Conservation (phyloP, 768 basidiomycete species). For the Saitozyma podzolica region DNA sequence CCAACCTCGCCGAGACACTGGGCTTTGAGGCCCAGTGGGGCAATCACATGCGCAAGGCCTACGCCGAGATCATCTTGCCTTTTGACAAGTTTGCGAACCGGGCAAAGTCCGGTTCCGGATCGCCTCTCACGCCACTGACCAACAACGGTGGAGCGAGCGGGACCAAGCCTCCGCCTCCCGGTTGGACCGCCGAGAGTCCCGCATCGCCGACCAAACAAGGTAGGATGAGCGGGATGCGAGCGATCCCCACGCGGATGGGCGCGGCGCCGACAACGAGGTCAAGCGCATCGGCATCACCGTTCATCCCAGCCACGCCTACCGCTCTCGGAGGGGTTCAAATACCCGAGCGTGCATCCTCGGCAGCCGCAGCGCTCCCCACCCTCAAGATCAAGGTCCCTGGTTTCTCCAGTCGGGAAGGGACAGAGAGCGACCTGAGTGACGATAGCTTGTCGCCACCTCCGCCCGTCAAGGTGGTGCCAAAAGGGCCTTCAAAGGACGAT, state of each 20-base stretch:
- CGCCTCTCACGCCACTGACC: constrained; percentile 35
- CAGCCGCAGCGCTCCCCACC: neutral
- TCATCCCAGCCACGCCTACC: neutral
- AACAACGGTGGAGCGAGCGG: constrained; percentile 5
- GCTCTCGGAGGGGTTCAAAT: neutral
- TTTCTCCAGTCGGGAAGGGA: constrained; percentile 34
- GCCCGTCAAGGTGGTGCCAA: constrained; percentile 2
- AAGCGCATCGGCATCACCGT: neutral
- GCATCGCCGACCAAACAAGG: constrained; percentile 26
- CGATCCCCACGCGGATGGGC: constrained; percentile 18
- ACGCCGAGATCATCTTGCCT: constrained; percentile 87
- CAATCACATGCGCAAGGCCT: constrained; percentile 85
- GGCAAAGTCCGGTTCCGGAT: constrained; percentile 49
- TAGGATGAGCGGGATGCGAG: constrained; percentile 15
- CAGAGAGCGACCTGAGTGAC: constrained; percentile 42
- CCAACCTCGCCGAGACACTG: constrained; percentile 74
- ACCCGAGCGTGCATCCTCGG: neutral
- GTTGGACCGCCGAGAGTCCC: constrained; percentile 20
- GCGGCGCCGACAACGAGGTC: constrained; percentile 1
- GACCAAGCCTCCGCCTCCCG: constrained; percentile 22
- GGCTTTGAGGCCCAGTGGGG: constrained; percentile 81
- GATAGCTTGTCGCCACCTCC: constrained; percentile 21
- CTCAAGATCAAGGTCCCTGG: constrained; percentile 40
- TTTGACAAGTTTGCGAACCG: constrained; percentile 86
- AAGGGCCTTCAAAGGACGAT: constrained; percentile 1